Evolutionary conservation across 768 basidiomycete species (phyloP).

Genomic region (Termitomyces sp.): DNA sequence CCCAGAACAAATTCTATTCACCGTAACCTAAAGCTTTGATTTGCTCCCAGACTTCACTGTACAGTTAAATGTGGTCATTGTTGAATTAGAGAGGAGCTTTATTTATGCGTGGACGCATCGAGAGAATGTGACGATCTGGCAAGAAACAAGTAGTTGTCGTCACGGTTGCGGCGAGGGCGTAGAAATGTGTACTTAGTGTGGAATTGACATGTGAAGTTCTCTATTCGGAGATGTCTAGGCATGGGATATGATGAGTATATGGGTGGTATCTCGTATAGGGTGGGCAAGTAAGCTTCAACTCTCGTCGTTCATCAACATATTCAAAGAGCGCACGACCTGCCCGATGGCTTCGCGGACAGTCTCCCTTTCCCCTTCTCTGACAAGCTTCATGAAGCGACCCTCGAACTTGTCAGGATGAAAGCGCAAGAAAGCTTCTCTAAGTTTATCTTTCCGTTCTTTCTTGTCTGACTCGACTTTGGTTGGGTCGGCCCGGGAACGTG

Average conservation of each 20-base stretch:
- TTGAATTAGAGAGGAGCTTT: not conserved
- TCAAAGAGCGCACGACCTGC: conserved; percentile 60
- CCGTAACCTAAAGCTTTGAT: too few species aligned
- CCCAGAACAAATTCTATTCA: too few species aligned
- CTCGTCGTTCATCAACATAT: conserved; percentile 45
- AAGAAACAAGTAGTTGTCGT: not conserved
- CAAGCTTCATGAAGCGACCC: conserved; percentile 59
- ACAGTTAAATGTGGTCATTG: too few species aligned
- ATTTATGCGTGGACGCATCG: not conserved
- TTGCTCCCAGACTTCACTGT: too few species aligned
- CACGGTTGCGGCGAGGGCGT: too few species aligned
- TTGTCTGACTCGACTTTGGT: conserved; percentile 28
- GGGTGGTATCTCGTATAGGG: not conserved
- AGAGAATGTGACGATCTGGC: not conserved
- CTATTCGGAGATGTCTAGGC: too few species aligned
- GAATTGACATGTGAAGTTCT: not conserved
- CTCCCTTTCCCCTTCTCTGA: conserved; percentile 46
- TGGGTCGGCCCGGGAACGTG: conserved; percentile 11
- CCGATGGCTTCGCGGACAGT: conserved; percentile 60
- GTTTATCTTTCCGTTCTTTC: conserved; percentile 55
- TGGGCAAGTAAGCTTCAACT: conserved; percentile 7
- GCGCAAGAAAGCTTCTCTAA: conserved; percentile 67
- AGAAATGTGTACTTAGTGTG: too few species aligned
- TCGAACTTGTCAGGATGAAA: conserved; percentile 86
- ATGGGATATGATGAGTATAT: not conserved